A percentile compares a stretch with the other conserved stretches of the same genome.
Conservation (phyloP, 164 flowering plant species). For the Taxillus chinensis region DNA sequence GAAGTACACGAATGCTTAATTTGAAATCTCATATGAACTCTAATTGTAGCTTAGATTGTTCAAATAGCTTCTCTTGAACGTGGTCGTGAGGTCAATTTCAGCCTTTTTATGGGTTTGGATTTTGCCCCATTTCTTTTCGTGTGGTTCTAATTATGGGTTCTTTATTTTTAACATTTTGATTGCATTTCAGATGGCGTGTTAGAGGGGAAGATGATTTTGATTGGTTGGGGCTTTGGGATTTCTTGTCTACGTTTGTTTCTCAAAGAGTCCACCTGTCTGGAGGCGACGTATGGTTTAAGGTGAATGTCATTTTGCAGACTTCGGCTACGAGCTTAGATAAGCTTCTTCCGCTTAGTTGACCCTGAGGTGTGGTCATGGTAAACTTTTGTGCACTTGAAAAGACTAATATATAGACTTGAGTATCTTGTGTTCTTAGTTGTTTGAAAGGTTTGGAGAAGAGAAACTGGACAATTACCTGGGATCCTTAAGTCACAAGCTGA, state of each 20-base stretch:
- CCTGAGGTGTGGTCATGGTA: constrained; percentile 4
- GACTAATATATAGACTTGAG: not conserved
- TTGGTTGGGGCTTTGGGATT: not conserved
- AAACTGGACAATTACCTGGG: not conserved
- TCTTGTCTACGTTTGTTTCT: too few species aligned
- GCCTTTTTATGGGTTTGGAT: not conserved
- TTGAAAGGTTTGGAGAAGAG: not conserved
- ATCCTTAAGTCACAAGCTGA: not conserved
- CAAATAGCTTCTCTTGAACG: not conserved
- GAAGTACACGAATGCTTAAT: too few species aligned
- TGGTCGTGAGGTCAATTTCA: too few species aligned
- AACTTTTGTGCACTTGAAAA: not conserved
- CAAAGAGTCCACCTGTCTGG: not conserved
- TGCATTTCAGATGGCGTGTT: constrained; percentile 16
- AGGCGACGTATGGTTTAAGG: constrained; percentile 4
- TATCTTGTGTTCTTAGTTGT: too few species aligned
- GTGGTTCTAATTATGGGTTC: too few species aligned
- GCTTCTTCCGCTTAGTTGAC: constrained; percentile 15
- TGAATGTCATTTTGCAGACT: constrained; percentile 10
- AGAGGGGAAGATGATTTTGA: not conserved
- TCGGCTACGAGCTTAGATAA: constrained; percentile 10
- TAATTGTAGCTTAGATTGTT: constrained; percentile 1
- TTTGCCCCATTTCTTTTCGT: too few species aligned
- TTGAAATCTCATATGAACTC: not conserved
- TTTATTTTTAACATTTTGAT: constrained; percentile 3